Evolutionary conservation across 768 basidiomycete species (phyloP).

Genomic region (Trametes cinnabarina): DNA sequence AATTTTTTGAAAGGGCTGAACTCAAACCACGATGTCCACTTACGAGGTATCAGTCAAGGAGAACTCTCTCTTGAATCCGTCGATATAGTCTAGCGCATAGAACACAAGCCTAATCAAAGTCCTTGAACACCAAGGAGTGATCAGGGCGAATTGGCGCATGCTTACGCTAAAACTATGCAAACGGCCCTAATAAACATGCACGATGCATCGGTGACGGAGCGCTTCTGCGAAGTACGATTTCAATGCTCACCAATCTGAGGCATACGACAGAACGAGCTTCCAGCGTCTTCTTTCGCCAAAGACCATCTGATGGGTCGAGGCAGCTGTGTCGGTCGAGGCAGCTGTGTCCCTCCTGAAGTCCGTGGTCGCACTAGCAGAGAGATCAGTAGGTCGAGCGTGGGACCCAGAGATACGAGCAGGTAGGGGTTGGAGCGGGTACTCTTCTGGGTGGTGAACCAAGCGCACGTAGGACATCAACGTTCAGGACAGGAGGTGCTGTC

Average conservation of each 20-base stretch:
- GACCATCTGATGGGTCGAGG: constrained; percentile 23
- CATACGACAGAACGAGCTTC: constrained; percentile 56
- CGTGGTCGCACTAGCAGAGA: neutral
- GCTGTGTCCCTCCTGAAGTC: neutral
- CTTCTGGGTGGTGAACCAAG: constrained; percentile 9
- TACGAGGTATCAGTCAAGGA: constrained; percentile 76
- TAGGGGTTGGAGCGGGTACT: constrained; percentile 2
- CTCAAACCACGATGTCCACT: constrained; percentile 25
- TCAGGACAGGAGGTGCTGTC: neutral
- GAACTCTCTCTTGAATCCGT: constrained; percentile 76
- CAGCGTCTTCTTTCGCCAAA: constrained; percentile 27
- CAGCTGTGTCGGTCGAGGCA: neutral
- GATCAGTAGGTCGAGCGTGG: neutral
- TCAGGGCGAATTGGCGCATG: neutral
- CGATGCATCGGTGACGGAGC: neutral
- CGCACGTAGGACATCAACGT: constrained; percentile 14
- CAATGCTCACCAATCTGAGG: constrained; percentile 69
- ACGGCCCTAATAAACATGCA: constrained; percentile 49
- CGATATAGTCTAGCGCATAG: constrained; percentile 59
- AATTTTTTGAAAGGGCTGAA: no score
- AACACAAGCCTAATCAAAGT: constrained; percentile 50
- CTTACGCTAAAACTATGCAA: constrained; percentile 66
- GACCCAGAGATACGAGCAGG: neutral
- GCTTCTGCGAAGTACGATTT: neutral
- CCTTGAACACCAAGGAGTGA: neutral